Conservation (phyloP, 2,329 filamentous ascomycete species). For the Pleoardoris graminearum region DNA sequence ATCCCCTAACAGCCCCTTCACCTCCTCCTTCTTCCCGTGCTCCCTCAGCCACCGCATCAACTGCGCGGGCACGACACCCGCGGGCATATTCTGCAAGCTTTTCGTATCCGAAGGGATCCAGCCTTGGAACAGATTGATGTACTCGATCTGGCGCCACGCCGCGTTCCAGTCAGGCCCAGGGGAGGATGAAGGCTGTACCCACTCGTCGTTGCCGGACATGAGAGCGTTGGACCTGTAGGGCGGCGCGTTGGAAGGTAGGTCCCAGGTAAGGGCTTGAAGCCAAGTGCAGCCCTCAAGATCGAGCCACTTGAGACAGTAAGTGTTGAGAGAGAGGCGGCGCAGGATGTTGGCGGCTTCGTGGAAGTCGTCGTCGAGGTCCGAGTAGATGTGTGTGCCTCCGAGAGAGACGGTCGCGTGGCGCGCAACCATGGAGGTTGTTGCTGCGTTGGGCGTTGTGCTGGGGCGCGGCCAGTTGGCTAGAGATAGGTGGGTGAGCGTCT, state of each 20-base stretch:
- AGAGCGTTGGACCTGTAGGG: neutral
- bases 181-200: conserved; percentile 13
- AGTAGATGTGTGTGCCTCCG: conserved; percentile 58
- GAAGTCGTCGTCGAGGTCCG: conserved; percentile 58
- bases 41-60: conserved; percentile 42
- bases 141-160: conserved; percentile 50
- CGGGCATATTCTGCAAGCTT: conserved; percentile 40
- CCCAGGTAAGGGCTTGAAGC: conserved; percentile 57
- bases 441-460: conserved; percentile 59
- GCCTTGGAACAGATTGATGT: conserved; percentile 49
- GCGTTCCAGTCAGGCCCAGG: conserved; percentile 45
- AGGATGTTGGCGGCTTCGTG: conserved; percentile 60
- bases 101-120: conserved; percentile 46
- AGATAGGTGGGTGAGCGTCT: conserved; percentile 64
- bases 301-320: conserved; percentile 64
- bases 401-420: conserved; percentile 51
- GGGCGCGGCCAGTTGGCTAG: conserved; percentile 65
- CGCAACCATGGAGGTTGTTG: conserved; percentile 50
- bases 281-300: conserved; percentile 65
- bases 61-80: conserved; percentile 38
- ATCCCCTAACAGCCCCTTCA: conserved; percentile 1
- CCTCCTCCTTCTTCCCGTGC: conserved; percentile 27
- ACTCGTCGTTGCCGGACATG: conserved; percentile 8
- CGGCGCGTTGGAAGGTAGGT: neutral
- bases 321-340: conserved; percentile 57